Conservation (phyloP, 306 rosid genomes). For the Erythrophleum fordii region DNA sequence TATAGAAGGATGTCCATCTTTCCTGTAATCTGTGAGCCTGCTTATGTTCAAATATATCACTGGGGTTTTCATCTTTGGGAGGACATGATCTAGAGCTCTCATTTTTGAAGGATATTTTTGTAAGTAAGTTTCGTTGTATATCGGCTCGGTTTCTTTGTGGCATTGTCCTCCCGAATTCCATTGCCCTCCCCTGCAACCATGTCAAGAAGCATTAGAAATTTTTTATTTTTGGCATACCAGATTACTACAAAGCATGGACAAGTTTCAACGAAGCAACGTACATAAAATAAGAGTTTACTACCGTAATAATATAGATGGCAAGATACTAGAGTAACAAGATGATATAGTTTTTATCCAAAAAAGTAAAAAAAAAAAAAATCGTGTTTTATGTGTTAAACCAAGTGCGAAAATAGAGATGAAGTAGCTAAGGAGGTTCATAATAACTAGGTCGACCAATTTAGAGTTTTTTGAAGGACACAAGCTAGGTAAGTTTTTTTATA, state of each 20-base stretch:
- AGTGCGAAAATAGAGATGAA: slow-evolving; percentile 15
- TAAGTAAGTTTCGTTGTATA: slow-evolving; percentile 56
- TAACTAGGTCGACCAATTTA: too few relatives aligned
- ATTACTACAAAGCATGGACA: too few relatives aligned
- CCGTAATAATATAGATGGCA: slow-evolving; percentile 4
- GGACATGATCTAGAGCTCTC: slow-evolving; percentile 76
- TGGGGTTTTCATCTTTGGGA: slow-evolving; percentile 72
- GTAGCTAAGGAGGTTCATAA: not conserved
- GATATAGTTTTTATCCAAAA: not conserved
- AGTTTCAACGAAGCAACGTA: too few relatives aligned
- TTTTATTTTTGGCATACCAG: not conserved
- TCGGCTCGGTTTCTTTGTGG: slow-evolving; percentile 79
- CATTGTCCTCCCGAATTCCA: slow-evolving; percentile 99
- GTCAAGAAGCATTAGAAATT: slow-evolving; percentile 27
- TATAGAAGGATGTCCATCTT: slow-evolving; percentile 89
- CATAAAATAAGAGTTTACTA: not conserved
- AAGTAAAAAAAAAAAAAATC: too few relatives aligned
- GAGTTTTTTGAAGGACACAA: too few relatives aligned
- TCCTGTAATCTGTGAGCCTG: slow-evolving; percentile 83
- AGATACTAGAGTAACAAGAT: not conserved
- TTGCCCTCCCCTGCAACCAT: slow-evolving; percentile 81
- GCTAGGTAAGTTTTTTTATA: too few relatives aligned
- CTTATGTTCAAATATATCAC: slow-evolving; percentile 83
- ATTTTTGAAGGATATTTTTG: slow-evolving; percentile 76
- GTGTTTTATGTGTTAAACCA: not conserved